Conservation (phyloP, 176 grass and related monocot genomes). For the Luzula sylvatica region DNA sequence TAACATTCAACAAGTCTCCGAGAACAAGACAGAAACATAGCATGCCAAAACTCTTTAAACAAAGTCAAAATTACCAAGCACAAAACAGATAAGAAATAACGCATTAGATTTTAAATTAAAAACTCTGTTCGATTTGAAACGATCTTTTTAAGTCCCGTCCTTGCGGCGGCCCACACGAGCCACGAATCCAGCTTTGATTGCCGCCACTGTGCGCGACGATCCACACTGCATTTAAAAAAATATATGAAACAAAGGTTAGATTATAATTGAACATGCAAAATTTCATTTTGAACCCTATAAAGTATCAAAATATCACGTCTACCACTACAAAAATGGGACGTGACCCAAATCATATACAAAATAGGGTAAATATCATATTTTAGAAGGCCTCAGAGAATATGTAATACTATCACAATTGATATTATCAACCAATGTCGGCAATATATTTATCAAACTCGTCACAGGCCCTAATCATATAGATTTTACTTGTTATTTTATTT, state of each 20-base stretch:
- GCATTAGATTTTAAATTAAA: neutral
- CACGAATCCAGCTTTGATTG: slow-evolving; percentile 66
- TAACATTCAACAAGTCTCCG: too few relatives aligned
- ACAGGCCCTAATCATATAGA: slow-evolving; percentile 15
- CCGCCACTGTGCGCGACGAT: slow-evolving; percentile 59
- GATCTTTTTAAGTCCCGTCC: slow-evolving; percentile 18
- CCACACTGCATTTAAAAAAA: slow-evolving; percentile 49
- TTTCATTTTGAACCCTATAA: neutral
- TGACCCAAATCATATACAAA: too few relatives aligned
- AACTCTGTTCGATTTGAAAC: neutral
- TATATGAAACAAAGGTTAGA: neutral
- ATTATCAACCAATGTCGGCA: slow-evolving; percentile 41
- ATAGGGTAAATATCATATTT: too few relatives aligned
- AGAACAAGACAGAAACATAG: too few relatives aligned
- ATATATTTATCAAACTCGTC: slow-evolving; percentile 28
- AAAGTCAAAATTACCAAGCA: too few relatives aligned
- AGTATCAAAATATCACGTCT: too few relatives aligned
- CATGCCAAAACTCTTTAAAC: too few relatives aligned
- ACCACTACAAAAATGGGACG: too few relatives aligned
- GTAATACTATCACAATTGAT: slow-evolving; percentile 17
- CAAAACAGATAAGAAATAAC: too few relatives aligned
- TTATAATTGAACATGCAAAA: neutral
- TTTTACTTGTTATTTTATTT: slow-evolving; percentile 1
- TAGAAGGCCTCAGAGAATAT: slow-evolving; percentile 16
- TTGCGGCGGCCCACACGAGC: slow-evolving; percentile 50